Evolutionary conservation across 2,329 filamentous ascomycete genomes (phyloP).

Genomic region (Capronia coronata): DNA sequence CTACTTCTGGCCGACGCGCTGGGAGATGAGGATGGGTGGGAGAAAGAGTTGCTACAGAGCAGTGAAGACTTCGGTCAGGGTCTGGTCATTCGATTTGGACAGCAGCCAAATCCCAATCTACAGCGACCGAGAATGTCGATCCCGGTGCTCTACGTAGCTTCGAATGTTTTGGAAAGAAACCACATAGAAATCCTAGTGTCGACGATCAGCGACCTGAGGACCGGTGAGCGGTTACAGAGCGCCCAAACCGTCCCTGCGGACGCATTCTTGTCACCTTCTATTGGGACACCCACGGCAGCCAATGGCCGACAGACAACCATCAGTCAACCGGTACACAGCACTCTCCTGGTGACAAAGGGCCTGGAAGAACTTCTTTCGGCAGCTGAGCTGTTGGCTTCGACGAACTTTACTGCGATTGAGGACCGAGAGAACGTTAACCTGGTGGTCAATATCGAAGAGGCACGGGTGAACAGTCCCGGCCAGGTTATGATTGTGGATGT

Average conservation of each 20-base stretch:
- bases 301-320: constrained; percentile 61
- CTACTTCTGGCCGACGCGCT: constrained; percentile 66
- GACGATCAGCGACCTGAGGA: constrained; percentile 34
- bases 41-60: constrained; percentile 50
- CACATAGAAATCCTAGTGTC: constrained; percentile 57
- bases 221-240: constrained; percentile 19
- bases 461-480: constrained; percentile 37
- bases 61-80: constrained; percentile 49
- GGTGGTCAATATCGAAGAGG: constrained; percentile 51
- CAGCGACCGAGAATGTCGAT: constrained; percentile 46
- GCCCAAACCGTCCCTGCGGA: constrained; percentile 41
- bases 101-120: constrained; percentile 39
- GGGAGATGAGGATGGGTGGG: constrained; percentile 58
- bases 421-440: constrained; percentile 44
- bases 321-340: constrained; percentile 76
- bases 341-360: constrained; percentile 67
- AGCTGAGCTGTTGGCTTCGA: constrained; percentile 33
- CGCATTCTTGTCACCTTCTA: constrained; percentile 62
- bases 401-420: constrained; percentile 34
- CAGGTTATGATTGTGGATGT: constrained; percentile 53
- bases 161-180: constrained; percentile 48
- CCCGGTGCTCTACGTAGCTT: constrained; percentile 51
- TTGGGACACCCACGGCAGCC: constrained; percentile 62
- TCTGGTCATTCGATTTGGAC: constrained; percentile 58
- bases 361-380: constrained; percentile 55